Base-by-base conservation (phyloP, 75 land plant genomes). In the Larix kaempferi region DNA sequence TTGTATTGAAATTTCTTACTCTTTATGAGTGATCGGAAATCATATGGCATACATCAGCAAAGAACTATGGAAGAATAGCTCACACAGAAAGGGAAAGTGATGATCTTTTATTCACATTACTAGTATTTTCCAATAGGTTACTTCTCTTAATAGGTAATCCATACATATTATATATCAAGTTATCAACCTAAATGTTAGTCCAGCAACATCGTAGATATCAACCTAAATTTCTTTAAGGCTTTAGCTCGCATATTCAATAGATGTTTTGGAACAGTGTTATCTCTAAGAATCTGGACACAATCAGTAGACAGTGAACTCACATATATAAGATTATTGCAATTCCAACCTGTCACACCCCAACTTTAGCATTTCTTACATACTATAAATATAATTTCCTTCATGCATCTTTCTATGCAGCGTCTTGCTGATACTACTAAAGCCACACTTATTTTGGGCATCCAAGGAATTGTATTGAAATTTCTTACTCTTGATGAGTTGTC, bases 251-350 rank as follows among this genome's bases (percentile, higher is more conserved):
- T 27, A 67, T 78, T 89, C 27, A 91, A 73, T 16, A 69, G 77
- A n/a, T 90, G 84, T 82, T 81, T 88, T 35, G 86, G 63, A 67
- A 79, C 93, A 83, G 23, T 82, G 21, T 77, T 63, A 71, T 95
- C 96, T 71, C 59, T 84, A 37, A 95, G 83, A 59, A 95, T 93
- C 96, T 94, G 81, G 23, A 65, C 75, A 33, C 57, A 49, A 49
- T 29, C 33, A 29, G 33, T 29, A 29, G 33, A 29, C 33, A 29
- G 33, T 73, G 27, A 17, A 73, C 7, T 73, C n/a, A 25, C 15
- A 73, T 41, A 56, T 44, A 73, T 22, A 73, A 23, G 58, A 73
- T 33, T 35, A 33, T 0, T 35, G 7, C 69, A 65, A 65, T 59
- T 59, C 22, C 22, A 59, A 2, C 23, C 10, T 16, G n/a, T 7